Evolutionary conservation across 495 filamentous ascomycete genomes (phyloP), one percentile per base, ranked within the genome.

Genomic region (Melanomma pulvis-pyrius): DNA sequence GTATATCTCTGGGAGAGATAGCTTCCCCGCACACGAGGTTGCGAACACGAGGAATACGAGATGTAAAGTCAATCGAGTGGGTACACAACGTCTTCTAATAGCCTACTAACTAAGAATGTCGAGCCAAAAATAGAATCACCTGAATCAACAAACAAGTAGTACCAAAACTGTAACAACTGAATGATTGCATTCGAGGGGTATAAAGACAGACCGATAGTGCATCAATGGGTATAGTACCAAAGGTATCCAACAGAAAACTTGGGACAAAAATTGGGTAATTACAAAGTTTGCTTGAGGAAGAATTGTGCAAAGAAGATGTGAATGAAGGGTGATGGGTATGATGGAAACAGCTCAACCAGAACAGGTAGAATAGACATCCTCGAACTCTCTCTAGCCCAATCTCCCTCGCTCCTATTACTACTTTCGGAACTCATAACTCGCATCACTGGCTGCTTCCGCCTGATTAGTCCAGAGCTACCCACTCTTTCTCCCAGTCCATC

Each of bases 401-500:
- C 9, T 44, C 4, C 9, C 2, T 3, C 9, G n/a, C 17, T 44
- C 39, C 2, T 15, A 44, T 44, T 44, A 29, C 7, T 5, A 29
- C 21, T 26, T 19, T 24, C 3, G 22, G 7, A 49, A 7, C 46
- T 51, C 48, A 29, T 24, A 24, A 4, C 48, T 3, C 26, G 8
- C 25, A 50, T 50, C 48, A 50, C 22, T 50, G 48, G 48, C 48
- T 50, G 48, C 48, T 26, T 2, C 25, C 19, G 19, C 25, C 22
- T n/a, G 9, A 17, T 25, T 65, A 32, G 5, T 61, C 56, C 30
- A 67, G 36, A 7, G 57, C 56, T n/a, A 62, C 65, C 65, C 65
- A 68, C 36, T 61, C 48, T 13, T 2, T 6, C n/a, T n/a, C n/a
- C 19, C 34, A 32, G 28, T 56, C 28, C 22, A 15, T 36, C 4